A percentile compares a stretch with the other conserved stretches of the same genome.
phyloP scores from a whole-genome alignment of 345 rosid species.

The Euphorbia lathyris region DNA sequence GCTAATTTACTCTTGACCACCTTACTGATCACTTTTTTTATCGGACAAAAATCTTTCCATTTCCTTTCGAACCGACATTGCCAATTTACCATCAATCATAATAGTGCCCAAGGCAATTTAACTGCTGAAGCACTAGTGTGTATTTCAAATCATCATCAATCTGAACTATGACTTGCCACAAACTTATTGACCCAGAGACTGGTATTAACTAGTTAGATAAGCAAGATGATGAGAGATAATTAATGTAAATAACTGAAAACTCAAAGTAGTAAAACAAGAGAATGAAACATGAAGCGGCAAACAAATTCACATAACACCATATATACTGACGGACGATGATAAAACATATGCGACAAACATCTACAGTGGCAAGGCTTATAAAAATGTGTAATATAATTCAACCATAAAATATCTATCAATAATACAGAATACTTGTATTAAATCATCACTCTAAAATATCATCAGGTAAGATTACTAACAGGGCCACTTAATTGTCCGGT shows the following conservation, averaged over 20 bases:
- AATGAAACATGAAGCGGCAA: not conserved
- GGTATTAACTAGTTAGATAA: not conserved
- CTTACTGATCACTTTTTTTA: not conserved
- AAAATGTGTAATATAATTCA: not conserved
- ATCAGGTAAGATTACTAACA: conserved; percentile 50
- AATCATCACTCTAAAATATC: conserved; percentile 4
- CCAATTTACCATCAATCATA: too few relatives aligned
- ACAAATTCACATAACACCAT: not conserved
- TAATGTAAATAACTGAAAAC: not conserved
- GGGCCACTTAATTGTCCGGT: conserved; percentile 49
- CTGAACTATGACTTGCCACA: not conserved
- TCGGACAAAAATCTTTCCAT: not conserved
- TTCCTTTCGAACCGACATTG: not conserved
- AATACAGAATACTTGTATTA: conserved; percentile 7
- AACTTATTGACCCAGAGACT: not conserved
- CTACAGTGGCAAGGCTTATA: not conserved
- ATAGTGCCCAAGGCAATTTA: not conserved
- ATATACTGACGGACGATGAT: not conserved
- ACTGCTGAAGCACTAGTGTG: not conserved
- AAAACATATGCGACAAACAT: not conserved
- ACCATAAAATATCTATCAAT: not conserved
- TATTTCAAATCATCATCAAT: not conserved
- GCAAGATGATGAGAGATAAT: not conserved
- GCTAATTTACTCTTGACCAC: not conserved
- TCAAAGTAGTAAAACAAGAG: not conserved